Evolutionary conservation across 768 basidiomycete species (phyloP), one percentile per base, ranked within the genome.

Genomic region (Tulasnella sp.): DNA sequence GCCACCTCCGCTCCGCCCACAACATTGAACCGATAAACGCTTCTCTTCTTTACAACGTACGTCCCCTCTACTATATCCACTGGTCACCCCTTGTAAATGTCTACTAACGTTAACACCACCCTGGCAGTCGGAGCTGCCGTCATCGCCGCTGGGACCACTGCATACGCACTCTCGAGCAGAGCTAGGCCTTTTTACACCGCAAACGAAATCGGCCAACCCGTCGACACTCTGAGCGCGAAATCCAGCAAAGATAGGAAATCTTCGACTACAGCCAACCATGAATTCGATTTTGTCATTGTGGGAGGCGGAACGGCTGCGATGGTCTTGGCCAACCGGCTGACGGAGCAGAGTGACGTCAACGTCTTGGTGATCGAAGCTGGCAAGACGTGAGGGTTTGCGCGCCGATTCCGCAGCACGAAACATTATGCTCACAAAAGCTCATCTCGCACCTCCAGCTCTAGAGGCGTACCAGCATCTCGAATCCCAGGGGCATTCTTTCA

Each of bases 251-350:
- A 14, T 5, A 74, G 27, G 19, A 74, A 34, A 27, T 71, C 27
- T 5, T 21, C 48, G 21, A n/a, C 4, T 36, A 1, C 34, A 14
- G 62, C 8, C n/a, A 31, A 68, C 34, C 4, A 68, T 40, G 56
- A 56, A 39, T 80, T 76, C 68, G 79, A 80, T 39, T 86, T 84
- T 80, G 83, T 86, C 72, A 85, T 86, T 77, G 84, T 83, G 14
- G 86, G 85, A 27, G 86, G 85, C 74, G 86, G 86, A 24, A 81
- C 86, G n/a, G 85, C 84, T 21, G 86, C 86, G 18, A 71, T 85
- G 39, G 85, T 86, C 6, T 76, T 86, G 10, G 86, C 86, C 31
- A 83, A 81, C 39, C 82, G 86, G 38, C 80, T 87, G 42, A 82
- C 83, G 0, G 86, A 86, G 77, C 84, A 85, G 80, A 48, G 82